phyloP scores from a whole-genome alignment of 1,284 basidiomycete genomes.

The Inonotus hispidus region DNA sequence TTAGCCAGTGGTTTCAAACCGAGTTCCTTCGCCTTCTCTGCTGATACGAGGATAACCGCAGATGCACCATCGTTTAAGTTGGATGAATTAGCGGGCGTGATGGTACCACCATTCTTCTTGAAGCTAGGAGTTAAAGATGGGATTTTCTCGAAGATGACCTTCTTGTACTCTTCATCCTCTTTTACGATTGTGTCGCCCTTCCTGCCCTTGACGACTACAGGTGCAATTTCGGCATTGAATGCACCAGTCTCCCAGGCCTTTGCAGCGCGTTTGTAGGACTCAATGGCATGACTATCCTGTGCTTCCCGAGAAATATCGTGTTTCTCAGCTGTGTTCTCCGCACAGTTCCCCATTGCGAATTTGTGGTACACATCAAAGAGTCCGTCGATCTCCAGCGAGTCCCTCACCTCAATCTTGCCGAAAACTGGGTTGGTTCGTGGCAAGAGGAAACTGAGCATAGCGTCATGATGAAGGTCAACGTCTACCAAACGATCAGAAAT shows the following conservation, averaged over 20 bases:
- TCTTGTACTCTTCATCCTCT: slow-evolving; percentile 99
- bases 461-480: neutral
- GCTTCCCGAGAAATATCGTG: slow-evolving; percentile 79
- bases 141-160: slow-evolving; percentile 90
- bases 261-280: slow-evolving; percentile 91
- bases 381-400: slow-evolving; percentile 90
- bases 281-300: slow-evolving; percentile 87
- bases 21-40: slow-evolving; percentile 84
- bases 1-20: slow-evolving; percentile 88
- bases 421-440: slow-evolving; percentile 86
- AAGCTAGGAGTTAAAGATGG: slow-evolving; percentile 85
- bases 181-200: slow-evolving; percentile 87
- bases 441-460: slow-evolving; percentile 62
- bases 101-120: slow-evolving; percentile 75
- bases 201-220: slow-evolving; percentile 91
- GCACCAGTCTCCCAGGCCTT: slow-evolving; percentile 84
- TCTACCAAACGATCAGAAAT: slow-evolving; percentile 10
- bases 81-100: slow-evolving; percentile 96
- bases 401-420: slow-evolving; percentile 84
- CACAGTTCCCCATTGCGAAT: slow-evolving; percentile 95
- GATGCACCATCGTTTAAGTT: slow-evolving; percentile 97
- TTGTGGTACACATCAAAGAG: slow-evolving; percentile 96
- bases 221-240: slow-evolving; percentile 87
- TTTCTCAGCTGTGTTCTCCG: slow-evolving; percentile 83
- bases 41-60: slow-evolving; percentile 89